Evolutionary conservation across 768 basidiomycete genomes (phyloP).

Genomic region (Pleurotus salmoneostramineus): DNA sequence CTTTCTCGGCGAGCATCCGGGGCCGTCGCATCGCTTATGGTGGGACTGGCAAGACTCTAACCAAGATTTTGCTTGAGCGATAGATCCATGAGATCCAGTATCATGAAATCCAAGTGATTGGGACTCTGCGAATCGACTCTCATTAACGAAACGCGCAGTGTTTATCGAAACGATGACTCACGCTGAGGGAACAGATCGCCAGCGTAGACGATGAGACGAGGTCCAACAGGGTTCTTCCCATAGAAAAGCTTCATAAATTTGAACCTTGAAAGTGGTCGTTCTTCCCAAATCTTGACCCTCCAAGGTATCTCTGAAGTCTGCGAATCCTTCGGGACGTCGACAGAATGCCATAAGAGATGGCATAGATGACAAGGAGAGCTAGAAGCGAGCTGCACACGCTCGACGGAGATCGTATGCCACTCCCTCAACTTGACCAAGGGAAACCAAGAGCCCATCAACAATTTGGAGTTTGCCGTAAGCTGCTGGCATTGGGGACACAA

Average conservation of each 20-base stretch:
- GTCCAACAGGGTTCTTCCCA: background rate
- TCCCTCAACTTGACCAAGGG: background rate
- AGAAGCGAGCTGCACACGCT: background rate
- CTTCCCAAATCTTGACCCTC: background rate
- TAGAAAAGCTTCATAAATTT: background rate
- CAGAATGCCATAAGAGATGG: background rate
- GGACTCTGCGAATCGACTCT: background rate
- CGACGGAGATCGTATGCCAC: background rate
- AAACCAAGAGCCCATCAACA: background rate
- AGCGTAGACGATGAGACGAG: background rate
- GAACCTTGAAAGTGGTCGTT: background rate
- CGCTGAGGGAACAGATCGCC: background rate
- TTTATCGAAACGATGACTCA: background rate
- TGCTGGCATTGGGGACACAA: background rate
- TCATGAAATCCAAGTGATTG: background rate
- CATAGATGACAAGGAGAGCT: background rate
- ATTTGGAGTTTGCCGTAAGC: background rate
- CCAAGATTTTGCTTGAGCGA: background rate
- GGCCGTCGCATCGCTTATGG: background rate
- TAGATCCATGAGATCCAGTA: background rate
- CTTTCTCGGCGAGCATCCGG: background rate
- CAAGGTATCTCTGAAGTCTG: background rate
- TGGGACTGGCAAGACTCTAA: background rate
- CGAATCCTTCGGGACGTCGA: background rate
- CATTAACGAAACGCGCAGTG: background rate